Conservation (phyloP, 306 rosid species). For the Neltuma alba region DNA sequence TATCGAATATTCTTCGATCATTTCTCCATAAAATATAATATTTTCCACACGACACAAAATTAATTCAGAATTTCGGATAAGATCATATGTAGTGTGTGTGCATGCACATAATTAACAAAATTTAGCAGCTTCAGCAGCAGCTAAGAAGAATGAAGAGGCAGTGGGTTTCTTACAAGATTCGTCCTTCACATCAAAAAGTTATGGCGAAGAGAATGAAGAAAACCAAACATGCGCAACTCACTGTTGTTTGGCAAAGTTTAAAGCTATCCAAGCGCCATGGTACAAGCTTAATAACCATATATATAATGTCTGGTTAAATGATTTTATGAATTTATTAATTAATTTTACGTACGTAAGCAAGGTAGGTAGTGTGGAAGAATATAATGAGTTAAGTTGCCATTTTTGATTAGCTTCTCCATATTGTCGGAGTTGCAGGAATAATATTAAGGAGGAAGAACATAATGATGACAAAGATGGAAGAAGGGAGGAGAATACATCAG, state of each 20-base stretch:
- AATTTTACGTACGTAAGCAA: too few relatives aligned
- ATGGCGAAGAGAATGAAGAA: conserved; percentile 23
- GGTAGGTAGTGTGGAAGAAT: too few relatives aligned
- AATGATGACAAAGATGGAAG: not conserved
- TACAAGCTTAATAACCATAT: not conserved
- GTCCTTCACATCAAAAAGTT: conserved; percentile 12
- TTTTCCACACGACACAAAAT: too few relatives aligned
- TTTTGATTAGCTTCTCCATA: too few relatives aligned
- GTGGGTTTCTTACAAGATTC: conserved; percentile 20
- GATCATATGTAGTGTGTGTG: too few relatives aligned
- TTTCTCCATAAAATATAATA: too few relatives aligned
- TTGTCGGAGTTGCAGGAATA: too few relatives aligned
- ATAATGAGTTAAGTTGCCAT: too few relatives aligned
- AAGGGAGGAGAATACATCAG: not conserved
- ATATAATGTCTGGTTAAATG: not conserved
- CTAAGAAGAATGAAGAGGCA: conserved; percentile 22
- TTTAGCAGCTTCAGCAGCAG: conserved; percentile 33
- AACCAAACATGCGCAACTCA: conserved; percentile 18
- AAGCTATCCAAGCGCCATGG: conserved; percentile 30
- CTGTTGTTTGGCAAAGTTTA: conserved; percentile 17
- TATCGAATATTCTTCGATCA: too few relatives aligned
- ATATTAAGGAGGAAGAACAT: not conserved
- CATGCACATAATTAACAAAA: not conserved
- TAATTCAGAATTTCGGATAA: too few relatives aligned
- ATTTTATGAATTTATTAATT: too few relatives aligned